Evolutionary conservation across 768 basidiomycete genomes (phyloP), one percentile per base, ranked within the genome.

Genomic region (Trametes punicea): DNA sequence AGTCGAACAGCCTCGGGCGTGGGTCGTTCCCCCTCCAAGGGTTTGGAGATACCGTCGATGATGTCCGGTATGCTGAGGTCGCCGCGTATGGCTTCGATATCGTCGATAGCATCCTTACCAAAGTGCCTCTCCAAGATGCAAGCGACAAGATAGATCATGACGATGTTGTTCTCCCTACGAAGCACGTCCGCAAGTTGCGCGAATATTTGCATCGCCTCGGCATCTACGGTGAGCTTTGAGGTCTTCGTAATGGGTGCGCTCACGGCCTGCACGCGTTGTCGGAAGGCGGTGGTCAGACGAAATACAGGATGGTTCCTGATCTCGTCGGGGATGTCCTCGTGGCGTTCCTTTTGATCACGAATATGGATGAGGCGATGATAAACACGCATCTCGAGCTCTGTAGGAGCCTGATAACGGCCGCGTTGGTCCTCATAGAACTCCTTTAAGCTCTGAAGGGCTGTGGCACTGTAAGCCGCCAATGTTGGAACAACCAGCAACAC

Each of bases 281-380:
- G 87, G 60, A 98, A 88, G 16, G 82, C 77, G 10, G 92, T 91
- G 2, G 90, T 92, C 25, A 91, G 77, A 64, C 89, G 83, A 65
- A 95, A 88, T 20, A 90, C 82, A 0, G 93, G 87, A 65, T 91
- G 79, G 7, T 76, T 73, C 36, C 81, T 79, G 59, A 98, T 82
- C 31, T 80, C 66, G 2, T 74, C 71, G 0, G 94, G 86, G 33
- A 93, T 84, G 63, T 79, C 83, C 64, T 85, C 90, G 64, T 78
- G 84, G 8, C 82, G 88, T 65, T 89, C 88, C 59, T 72, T 81
- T 64, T 89, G 88, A 69, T 94, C 90, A 26, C 92, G 85, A 40
- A 98, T 87, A 64, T 97, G 93, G 26, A 90, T 87, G 27, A 98
- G 82, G 44, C 95, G 84, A 67, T 95, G 91, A 71, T 98, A 99